These are phyloP conservation scores for Rutstroemia sp. DNA, from an alignment of 2,329 filamentous ascomycete genomes.

Conservation along the genomic window DNA sequence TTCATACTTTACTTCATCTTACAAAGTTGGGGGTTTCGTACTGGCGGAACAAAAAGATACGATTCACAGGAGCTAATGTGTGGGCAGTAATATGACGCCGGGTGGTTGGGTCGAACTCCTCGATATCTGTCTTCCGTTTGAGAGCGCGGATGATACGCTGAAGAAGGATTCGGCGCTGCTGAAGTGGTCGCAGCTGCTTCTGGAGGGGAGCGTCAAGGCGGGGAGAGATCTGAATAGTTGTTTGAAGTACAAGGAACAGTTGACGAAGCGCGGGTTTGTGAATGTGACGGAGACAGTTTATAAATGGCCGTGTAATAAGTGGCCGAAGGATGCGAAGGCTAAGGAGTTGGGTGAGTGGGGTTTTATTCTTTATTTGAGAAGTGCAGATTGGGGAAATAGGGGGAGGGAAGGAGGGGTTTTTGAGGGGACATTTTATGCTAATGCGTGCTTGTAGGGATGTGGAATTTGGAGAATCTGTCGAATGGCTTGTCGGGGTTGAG, in stretches of 20 bases:
- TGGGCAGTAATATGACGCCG: background rate
- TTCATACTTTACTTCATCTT: too few relatives aligned
- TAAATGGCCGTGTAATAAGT: constrained; percentile 11
- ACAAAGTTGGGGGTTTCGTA: background rate
- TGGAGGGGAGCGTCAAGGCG: background rate
- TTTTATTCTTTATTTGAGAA: constrained; percentile 28
- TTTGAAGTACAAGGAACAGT: background rate
- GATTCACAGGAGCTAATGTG: background rate
- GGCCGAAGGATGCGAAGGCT: constrained; percentile 25
- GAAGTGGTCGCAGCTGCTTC: constrained; percentile 1
- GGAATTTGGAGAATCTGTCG: background rate
- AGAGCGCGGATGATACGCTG: background rate
- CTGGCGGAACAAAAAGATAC: background rate
- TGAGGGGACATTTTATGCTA: background rate
- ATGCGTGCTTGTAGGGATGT: background rate
- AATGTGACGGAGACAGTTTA: constrained; percentile 25
- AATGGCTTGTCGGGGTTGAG: background rate
- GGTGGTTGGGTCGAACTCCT: constrained; percentile 3
- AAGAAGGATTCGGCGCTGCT: background rate
- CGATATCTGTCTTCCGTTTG: background rate
- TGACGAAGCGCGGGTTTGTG: constrained; percentile 26
- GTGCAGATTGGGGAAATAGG: too few relatives aligned
- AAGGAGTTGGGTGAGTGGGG: constrained; percentile 41
- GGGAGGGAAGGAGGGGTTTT: too few relatives aligned
- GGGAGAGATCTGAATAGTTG: constrained; percentile 1